Evolutionary conservation across 1,139 yeast genomes (phyloP).

Genomic region (Protomyces inundatus): DNA sequence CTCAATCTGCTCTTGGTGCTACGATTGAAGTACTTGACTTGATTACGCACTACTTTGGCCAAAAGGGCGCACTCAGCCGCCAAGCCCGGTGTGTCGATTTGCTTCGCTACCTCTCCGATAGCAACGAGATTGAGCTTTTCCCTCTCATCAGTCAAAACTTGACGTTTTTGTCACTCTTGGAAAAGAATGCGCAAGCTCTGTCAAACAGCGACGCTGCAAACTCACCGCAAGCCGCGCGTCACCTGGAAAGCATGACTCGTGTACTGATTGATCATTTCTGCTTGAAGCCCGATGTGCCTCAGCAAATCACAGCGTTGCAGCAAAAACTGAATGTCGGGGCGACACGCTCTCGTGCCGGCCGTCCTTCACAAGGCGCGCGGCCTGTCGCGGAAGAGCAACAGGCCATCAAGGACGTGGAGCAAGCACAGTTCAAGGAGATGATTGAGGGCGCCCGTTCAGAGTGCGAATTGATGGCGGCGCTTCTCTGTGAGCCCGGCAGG

Average conservation of each 20-base stretch:
- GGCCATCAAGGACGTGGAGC: conserved; percentile 7
- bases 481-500: not conserved
- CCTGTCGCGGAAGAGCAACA: not conserved
- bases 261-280: conserved; percentile 16
- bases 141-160: conserved; percentile 3
- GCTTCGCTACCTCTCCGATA: conserved; percentile 20
- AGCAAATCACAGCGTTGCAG: conserved; percentile 11
- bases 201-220: not conserved
- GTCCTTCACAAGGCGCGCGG: not conserved
- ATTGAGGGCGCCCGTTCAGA: conserved; percentile 13
- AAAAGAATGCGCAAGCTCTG: not conserved
- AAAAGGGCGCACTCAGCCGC: not conserved
- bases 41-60: conserved; percentile 15
- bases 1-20: conserved; percentile 3
- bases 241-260: conserved; percentile 11
- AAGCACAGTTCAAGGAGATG: conserved; percentile 9
- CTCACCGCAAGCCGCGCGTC: not conserved
- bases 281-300: conserved; percentile 14
- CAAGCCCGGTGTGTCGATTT: conserved; percentile 19
- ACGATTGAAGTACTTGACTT: conserved; percentile 12
- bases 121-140: conserved; percentile 8
- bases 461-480: conserved; percentile 8
- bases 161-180: conserved; percentile 6
- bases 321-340: not conserved
- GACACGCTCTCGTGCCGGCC: conserved; percentile 5